These are phyloP conservation scores for Nymphaea thermarum DNA, from an alignment of 164 flowering plant genomes.

Conservation along the genomic window DNA sequence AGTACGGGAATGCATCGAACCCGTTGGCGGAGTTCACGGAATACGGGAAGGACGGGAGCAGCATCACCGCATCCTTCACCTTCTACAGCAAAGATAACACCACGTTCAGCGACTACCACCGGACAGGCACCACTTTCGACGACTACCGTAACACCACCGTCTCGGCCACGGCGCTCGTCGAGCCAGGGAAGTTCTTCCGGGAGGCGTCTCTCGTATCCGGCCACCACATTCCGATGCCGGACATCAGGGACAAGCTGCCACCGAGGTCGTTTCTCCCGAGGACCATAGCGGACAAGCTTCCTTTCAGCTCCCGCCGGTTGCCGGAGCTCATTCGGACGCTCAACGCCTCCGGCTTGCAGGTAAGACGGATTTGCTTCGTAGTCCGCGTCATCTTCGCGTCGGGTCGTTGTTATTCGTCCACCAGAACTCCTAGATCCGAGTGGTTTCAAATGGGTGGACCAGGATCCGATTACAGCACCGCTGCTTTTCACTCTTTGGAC, in stretches of 20 bases:
- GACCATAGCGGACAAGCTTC: constrained; percentile 40
- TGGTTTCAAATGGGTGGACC: background rate
- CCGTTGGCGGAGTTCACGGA: constrained; percentile 54
- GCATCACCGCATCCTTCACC: constrained; percentile 33
- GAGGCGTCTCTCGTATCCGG: constrained; percentile 53
- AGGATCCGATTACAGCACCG: background rate
- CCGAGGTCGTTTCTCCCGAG: constrained; percentile 75
- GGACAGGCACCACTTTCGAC: constrained; percentile 22
- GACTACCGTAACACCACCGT: constrained; percentile 17
- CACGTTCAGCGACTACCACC: constrained; percentile 37
- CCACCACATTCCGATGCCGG: constrained; percentile 65
- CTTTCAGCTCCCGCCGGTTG: constrained; percentile 33
- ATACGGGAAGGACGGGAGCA: constrained; percentile 43
- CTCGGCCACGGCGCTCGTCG: constrained; percentile 30
- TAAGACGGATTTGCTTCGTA: constrained; percentile 21
- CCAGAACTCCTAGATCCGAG: too few relatives aligned
- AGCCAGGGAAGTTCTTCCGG: constrained; percentile 81
- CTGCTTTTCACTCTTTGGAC: background rate
- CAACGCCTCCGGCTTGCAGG: constrained; percentile 31
- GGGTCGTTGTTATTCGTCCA: background rate
- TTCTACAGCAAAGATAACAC: constrained; percentile 36
- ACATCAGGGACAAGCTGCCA: constrained; percentile 76
- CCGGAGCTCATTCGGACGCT: constrained; percentile 33
- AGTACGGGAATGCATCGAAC: constrained; percentile 67
- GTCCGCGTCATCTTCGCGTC: background rate